A percentile compares a stretch with the other conserved stretches of the same genome.
phyloP scores from a whole-genome alignment of 2,329 filamentous ascomycete genomes.

The Diaporthe batatas region DNA sequence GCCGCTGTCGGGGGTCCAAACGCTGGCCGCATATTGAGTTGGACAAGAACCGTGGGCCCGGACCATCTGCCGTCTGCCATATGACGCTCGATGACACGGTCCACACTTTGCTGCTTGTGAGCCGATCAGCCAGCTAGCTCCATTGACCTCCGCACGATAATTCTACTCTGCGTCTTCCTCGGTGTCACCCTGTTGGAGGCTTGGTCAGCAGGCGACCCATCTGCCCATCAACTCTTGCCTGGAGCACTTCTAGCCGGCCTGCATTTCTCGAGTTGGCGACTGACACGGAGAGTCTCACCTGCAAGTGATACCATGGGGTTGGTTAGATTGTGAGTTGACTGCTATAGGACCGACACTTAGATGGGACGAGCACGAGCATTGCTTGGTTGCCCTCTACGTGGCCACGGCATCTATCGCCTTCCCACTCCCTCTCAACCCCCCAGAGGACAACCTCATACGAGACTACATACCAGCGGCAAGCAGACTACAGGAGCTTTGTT shows the following conservation, averaged over 20 bases:
- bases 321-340: too few species aligned
- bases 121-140: neutral
- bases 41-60: neutral
- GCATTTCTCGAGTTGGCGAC: too few species aligned
- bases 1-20: neutral
- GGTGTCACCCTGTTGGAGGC: slow-evolving; percentile 1
- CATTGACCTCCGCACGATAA: slow-evolving; percentile 20
- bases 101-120: neutral
- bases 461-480: too few species aligned
- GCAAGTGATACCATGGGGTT: too few species aligned
- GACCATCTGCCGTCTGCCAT: slow-evolving; percentile 24
- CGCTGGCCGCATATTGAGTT: slow-evolving; percentile 5
- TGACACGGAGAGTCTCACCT: too few species aligned
- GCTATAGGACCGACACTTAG: too few species aligned
- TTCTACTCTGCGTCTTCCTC: neutral
- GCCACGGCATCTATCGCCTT: neutral
- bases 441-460: neutral
- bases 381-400: neutral
- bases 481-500: neutral
- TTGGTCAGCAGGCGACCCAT: too few species aligned
- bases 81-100: slow-evolving; percentile 32
- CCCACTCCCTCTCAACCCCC: too few species aligned
- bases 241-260: too few species aligned
- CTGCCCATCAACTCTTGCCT: too few species aligned
- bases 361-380: neutral